Base-by-base conservation (phyloP, 1,284 basidiomycete species). In the Earliella scabrosa region DNA sequence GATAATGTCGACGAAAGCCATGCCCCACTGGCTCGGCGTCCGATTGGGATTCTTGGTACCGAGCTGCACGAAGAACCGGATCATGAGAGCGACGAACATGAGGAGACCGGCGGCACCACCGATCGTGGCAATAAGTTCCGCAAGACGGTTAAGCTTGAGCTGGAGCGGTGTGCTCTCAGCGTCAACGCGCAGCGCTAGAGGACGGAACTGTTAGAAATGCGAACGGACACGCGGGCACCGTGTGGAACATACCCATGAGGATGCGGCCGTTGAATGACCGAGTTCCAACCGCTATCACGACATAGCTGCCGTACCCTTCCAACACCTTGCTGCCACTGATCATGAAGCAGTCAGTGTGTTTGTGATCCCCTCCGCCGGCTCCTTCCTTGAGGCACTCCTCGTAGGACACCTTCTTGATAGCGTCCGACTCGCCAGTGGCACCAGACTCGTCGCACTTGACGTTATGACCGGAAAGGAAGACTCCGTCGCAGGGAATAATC, bases 361-460 rank as follows among this genome's bases (percentile, higher is more conserved):
- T 77, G 54, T 72, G 54, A 21, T 70, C 68, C 57, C 67, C 71
- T 23, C 60, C 50, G 70, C 61, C 60, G 20, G 55, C 47, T 18
- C 36, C 52, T 10, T 70, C 65, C 39, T 71, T 71, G 16, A 80
- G 63, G 67, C 92, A 92, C 40, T 96, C 90, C 31, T 87, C 85
- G 71, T 92, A 98, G 4, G 90, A 68, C 24, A 87, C 71, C 76
- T 99, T 99, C 71, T 88, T 90, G 71, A 98, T 96, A 20, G 96
- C 91, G 72, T 99, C 96, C 7, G 91, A 92, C 75, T 99, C 97
- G 62, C 96, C 97, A 1, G 97, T 98, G 36, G 95, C 95, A 20
- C 93, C 93, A 29, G 93, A 95, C 75, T 98, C 97, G 72, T 99
- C 97, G 71, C 96, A 98, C 68, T 88, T 90, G 67, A 98, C 90